phyloP scores from a whole-genome alignment of 768 basidiomycete species.

The Scleroderma bovista region DNA sequence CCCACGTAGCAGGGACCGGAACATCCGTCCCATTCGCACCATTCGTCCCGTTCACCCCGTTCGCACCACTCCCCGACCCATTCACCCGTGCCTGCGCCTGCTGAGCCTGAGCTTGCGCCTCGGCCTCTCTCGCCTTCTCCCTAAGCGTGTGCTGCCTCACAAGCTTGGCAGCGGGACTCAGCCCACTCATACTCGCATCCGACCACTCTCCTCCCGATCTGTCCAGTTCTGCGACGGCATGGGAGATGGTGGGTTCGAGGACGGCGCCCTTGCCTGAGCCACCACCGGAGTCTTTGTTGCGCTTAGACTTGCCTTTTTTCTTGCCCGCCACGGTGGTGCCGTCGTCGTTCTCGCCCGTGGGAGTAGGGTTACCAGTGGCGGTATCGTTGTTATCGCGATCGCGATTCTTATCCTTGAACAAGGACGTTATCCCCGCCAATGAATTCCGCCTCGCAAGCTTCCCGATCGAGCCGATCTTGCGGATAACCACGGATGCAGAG shows the following conservation, averaged over 20 bases:
- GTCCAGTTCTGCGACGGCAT: conserved; percentile 82
- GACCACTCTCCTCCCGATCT: conserved; percentile 54
- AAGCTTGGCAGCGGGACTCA: conserved; percentile 86
- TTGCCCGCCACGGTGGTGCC: conserved; percentile 21
- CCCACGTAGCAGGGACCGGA: conserved; percentile 65
- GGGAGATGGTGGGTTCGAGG: conserved; percentile 68
- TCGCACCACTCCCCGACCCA: conserved; percentile 6
- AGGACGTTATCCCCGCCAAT: conserved; percentile 82
- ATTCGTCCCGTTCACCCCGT: conserved; percentile 12
- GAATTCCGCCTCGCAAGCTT: conserved; percentile 87
- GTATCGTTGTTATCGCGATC: conserved; percentile 35
- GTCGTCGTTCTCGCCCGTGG: background rate
- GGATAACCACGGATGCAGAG: conserved; percentile 92
- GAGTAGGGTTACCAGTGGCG: conserved; percentile 11
- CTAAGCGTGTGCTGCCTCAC: conserved; percentile 90
- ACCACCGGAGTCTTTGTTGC: conserved; percentile 44
- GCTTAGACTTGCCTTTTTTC: conserved; percentile 43
- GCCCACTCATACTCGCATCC: conserved; percentile 54
- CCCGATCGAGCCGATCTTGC: conserved; percentile 89
- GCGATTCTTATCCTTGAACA: conserved; percentile 84
- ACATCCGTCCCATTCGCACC: conserved; percentile 23
- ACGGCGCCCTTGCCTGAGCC: conserved; percentile 47
- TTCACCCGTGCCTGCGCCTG: conserved; percentile 23
- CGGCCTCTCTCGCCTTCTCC: conserved; percentile 55
- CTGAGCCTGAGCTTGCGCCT: conserved; percentile 31